A percentile compares a stretch with the other conserved stretches of the same genome.
Evolutionary conservation across 306 rosid genomes (phyloP).

Genomic region (Medicago lupulina): DNA sequence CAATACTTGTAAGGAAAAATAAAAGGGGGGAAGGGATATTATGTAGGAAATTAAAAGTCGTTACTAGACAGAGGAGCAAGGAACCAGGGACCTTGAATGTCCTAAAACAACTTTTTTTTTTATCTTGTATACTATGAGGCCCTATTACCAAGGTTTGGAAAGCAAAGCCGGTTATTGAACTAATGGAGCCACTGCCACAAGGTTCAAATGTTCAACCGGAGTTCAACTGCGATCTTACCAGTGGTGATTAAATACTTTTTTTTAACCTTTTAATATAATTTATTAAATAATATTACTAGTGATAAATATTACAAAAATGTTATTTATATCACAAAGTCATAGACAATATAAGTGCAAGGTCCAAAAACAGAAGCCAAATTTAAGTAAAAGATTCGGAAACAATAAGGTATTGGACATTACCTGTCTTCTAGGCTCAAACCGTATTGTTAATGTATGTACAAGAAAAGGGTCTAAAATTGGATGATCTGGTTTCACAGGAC

Average conservation of each 20-base stretch:
- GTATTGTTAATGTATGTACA: conserved; percentile 91
- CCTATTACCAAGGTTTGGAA: background rate
- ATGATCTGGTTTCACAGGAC: conserved; percentile 91
- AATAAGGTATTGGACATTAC: conserved; percentile 49
- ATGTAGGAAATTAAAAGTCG: background rate
- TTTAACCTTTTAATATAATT: too few species aligned
- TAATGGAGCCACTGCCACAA: background rate
- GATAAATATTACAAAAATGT: conserved; percentile 28
- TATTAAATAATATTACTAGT: background rate
- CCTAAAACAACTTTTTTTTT: background rate
- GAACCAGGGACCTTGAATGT: background rate
- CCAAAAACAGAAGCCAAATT: conserved; percentile 29
- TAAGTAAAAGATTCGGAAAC: conserved; percentile 20
- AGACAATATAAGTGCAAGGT: conserved; percentile 23
- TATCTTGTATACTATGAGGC: background rate
- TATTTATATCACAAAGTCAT: background rate
- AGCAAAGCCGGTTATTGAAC: background rate
- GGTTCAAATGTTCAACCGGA: background rate
- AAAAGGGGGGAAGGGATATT: background rate
- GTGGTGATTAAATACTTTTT: too few species aligned
- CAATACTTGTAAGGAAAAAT: background rate
- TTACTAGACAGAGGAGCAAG: background rate
- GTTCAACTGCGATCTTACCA: background rate
- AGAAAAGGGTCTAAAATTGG: conserved; percentile 92
- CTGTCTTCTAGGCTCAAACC: conserved; percentile 99